Conservation (phyloP, 2,329 filamentous ascomycete species). For the Monascus ruber region DNA sequence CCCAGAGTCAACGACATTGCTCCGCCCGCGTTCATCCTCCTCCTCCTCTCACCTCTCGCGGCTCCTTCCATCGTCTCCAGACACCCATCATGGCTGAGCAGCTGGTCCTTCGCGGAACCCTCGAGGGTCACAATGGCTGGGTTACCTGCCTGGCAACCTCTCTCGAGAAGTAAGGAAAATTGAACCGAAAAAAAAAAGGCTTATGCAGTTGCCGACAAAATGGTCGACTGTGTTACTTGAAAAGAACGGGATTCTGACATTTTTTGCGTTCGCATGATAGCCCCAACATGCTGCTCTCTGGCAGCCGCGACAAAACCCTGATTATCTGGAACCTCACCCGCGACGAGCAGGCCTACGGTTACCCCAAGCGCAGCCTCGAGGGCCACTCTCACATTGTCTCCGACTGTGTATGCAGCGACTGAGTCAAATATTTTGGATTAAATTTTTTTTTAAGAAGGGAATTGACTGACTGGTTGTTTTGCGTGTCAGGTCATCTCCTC, state of each 20-base stretch:
- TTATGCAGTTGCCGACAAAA: constrained; percentile 11
- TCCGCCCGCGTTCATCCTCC: constrained; percentile 28
- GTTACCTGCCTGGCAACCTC: constrained; percentile 97
- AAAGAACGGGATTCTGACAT: constrained; percentile 24
- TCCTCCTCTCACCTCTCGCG: constrained; percentile 23
- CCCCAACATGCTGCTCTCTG: constrained; percentile 99
- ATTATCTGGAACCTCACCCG: constrained; percentile 99
- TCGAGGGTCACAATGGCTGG: constrained; percentile 99
- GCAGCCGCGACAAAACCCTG: constrained; percentile 92
- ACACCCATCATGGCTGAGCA: constrained; percentile 68
- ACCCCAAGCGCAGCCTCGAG: constrained; percentile 97
- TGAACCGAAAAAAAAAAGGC: constrained; percentile 1
- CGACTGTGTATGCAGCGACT: constrained; percentile 75
- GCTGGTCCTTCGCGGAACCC: constrained; percentile 91
- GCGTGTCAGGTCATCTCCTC: constrained; percentile 82
- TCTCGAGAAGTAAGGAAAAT: constrained; percentile 75
- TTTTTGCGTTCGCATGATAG: constrained; percentile 32
- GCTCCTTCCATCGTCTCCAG: constrained; percentile 27
- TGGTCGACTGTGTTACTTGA: constrained; percentile 1
- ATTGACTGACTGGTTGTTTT: constrained; percentile 19
- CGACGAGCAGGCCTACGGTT: constrained; percentile 95
- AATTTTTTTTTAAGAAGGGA: constrained; percentile 1
- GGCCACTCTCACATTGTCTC: constrained; percentile 99
- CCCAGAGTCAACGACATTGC: constrained; percentile 28
- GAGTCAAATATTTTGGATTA: too few relatives aligned